Percentiles rank a stretch among this genome's conserved stretches.
These are phyloP conservation scores for Nannochloropsis salina DNA, from an alignment of 108 stramenopile species.

Conservation along the genomic window DNA sequence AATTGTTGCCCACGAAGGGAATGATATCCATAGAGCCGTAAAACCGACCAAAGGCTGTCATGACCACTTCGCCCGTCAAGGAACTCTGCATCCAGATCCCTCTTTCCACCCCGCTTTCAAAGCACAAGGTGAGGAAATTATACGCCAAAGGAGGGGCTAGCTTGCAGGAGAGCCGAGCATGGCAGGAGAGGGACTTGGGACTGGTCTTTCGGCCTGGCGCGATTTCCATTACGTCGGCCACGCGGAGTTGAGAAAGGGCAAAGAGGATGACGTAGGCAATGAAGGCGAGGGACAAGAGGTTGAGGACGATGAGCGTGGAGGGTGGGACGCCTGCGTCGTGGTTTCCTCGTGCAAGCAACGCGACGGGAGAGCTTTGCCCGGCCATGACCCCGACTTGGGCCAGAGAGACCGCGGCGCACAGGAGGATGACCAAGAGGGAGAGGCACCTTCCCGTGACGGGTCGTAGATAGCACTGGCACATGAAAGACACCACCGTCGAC, in stretches of 20 bases:
- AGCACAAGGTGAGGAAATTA: neutral
- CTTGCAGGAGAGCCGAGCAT: slow-evolving; percentile 8
- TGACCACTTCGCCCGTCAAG: neutral
- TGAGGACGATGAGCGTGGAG: slow-evolving; percentile 2
- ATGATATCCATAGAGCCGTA: neutral
- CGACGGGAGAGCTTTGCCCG: neutral
- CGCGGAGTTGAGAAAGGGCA: neutral
- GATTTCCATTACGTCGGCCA: slow-evolving; percentile 23
- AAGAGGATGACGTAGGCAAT: slow-evolving; percentile 21
- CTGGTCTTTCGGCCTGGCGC: slow-evolving; percentile 15
- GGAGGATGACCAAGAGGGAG: neutral
- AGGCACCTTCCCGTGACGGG: neutral
- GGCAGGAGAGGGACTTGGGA: slow-evolving; percentile 19
- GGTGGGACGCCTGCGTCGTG: neutral
- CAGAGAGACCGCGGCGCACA: neutral
- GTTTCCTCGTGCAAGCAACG: neutral
- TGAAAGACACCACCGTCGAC: neutral
- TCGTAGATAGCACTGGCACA: neutral
- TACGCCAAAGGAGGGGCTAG: slow-evolving; percentile 6
- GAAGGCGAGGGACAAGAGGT: neutral
- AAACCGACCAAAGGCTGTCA: slow-evolving; percentile 12
- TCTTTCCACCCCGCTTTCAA: neutral
- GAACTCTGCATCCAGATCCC: slow-evolving; percentile 14
- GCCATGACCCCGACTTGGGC: neutral
- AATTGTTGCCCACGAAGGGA: slow-evolving; percentile 19